A percentile compares a stretch with the other conserved stretches of the same genome.
Conservation (phyloP, 192 early-diverging fungal species). For the Pilaira anomala region DNA sequence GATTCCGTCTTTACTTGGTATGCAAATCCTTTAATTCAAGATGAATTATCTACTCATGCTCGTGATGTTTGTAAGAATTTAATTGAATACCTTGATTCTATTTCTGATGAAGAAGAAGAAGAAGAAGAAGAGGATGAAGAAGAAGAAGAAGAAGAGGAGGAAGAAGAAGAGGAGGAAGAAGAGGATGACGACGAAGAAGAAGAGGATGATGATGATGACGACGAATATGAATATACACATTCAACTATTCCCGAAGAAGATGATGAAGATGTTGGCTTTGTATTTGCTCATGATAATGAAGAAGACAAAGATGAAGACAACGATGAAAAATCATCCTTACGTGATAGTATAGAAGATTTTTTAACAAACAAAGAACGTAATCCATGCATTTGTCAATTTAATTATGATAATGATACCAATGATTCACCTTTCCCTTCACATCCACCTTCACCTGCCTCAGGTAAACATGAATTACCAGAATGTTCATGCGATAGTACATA, state of each 20-base stretch:
- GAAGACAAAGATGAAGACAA: conserved; percentile 13
- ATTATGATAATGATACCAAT: neutral
- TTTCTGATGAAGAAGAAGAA: conserved; percentile 27
- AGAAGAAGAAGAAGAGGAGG: conserved; percentile 1
- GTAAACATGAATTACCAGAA: neutral
- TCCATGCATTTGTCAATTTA: conserved; percentile 9
- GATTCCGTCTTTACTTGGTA: conserved; percentile 48
- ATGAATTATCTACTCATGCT: conserved; percentile 25
- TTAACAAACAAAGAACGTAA: conserved; percentile 3
- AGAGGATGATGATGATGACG: conserved; percentile 1
- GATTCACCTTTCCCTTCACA: neutral
- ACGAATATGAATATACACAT: neutral
- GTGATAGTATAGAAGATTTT: neutral
- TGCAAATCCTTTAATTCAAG: conserved; percentile 22
- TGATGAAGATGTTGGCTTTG: neutral
- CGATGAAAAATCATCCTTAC: conserved; percentile 9
- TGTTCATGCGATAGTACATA: conserved; percentile 8
- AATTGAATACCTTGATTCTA: conserved; percentile 38
- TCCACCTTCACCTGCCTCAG: neutral
- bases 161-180: conserved; percentile 5
- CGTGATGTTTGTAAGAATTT: conserved; percentile 29
- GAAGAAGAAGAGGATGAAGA: neutral
- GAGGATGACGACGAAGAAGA: neutral
- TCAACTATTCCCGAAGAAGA: neutral
- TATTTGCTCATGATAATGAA: neutral